Evolutionary conservation across 2,329 filamentous ascomycete genomes (phyloP), one percentile per base, ranked within the genome.

Genomic region (Alternaria tenuissima): DNA sequence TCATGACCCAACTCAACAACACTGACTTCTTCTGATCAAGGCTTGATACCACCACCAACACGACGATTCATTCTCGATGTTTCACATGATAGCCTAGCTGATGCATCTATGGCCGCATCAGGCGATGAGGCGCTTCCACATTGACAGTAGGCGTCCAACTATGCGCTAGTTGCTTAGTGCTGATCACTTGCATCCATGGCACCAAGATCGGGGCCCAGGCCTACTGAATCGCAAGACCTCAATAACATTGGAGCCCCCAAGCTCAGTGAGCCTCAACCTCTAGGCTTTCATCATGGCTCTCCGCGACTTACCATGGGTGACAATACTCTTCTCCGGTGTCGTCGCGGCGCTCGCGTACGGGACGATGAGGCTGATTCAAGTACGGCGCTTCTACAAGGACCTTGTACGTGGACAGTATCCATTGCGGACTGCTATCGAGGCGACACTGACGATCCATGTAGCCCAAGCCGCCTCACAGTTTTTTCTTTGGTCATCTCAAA

Each of bases 401-500:
- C 42, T 75, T 46, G 70, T 74, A 63, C 11, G 66, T 49, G 4
- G n/a, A 24, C 11, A 8, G 26, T 9, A 36, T 22, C 5, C 41
- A 7, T 24, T 9, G 12, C 8, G 4, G 1, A 22, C 12, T 39
- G 16, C 11, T 5, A 28, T 28, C 2, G 30, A 26, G 5, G 44
- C 14, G 26, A 36, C 2, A 34, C 53, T 60, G 36, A 57, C 7
- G 24, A 42, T 7, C 5, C 1, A 14, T 11, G 4, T 36, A 78
- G 76, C 80, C 80, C 34, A 77, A 76, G 46, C 80, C 80, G 18
- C 81, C 81, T 14, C 79, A 81, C 53, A 71, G 68, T 53, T 79
- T 77, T 53, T 47, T 82, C 20, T 81, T 76, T 63, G 81, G 81
- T 5, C 78, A 80, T 44, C 67, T 83, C 3, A 71, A 74, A 43